A percentile compares a stretch with the other conserved stretches of the same genome.
Evolutionary conservation across 2,329 filamentous ascomycete species (phyloP).

Genomic region (Fusarium sp.): DNA sequence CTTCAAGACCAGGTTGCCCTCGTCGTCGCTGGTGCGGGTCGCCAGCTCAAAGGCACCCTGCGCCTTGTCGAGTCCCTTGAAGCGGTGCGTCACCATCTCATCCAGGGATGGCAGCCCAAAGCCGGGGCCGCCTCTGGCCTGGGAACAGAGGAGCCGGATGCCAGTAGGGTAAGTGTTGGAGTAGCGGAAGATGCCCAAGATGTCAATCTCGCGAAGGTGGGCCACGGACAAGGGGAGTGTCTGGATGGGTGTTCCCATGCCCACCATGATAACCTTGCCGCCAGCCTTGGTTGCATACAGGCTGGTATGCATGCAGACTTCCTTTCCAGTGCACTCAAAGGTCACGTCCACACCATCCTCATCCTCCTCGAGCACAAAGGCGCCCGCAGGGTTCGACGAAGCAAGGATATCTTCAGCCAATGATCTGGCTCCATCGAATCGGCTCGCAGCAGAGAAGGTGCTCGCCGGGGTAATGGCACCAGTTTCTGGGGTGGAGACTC

Average conservation of each 20-base stretch:
- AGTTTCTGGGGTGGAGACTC: conserved; percentile 58
- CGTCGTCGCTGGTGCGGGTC: conserved; percentile 72
- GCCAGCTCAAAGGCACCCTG: conserved; percentile 77
- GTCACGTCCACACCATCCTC: conserved; percentile 75
- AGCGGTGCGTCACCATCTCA: conserved; percentile 79
- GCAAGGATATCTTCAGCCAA: conserved; percentile 62
- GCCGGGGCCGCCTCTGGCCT: conserved; percentile 49
- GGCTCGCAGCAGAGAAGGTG: conserved; percentile 58
- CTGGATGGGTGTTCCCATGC: conserved; percentile 82
- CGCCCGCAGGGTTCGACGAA: conserved; percentile 45
- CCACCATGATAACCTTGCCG: conserved; percentile 79
- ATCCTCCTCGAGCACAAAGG: conserved; percentile 62
- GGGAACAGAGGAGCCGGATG: conserved; percentile 68
- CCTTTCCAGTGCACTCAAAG: conserved; percentile 83
- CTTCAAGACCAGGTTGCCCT: conserved; percentile 77
- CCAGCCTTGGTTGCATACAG: conserved; percentile 77
- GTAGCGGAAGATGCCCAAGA: conserved; percentile 82
- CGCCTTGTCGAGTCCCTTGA: conserved; percentile 71
- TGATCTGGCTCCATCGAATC: conserved; percentile 62
- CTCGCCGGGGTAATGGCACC: conserved; percentile 56
- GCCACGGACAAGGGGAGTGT: conserved; percentile 79
- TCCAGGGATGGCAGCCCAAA: conserved; percentile 70
- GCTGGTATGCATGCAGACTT: conserved; percentile 78
- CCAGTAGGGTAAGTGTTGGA: conserved; percentile 79
- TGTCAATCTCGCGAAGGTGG: conserved; percentile 79